Percentiles rank a stretch among this genome's conserved stretches.
Evolutionary conservation across 2,329 filamentous ascomycete species (phyloP).

Genomic region (Aspergillus tubingensis): DNA sequence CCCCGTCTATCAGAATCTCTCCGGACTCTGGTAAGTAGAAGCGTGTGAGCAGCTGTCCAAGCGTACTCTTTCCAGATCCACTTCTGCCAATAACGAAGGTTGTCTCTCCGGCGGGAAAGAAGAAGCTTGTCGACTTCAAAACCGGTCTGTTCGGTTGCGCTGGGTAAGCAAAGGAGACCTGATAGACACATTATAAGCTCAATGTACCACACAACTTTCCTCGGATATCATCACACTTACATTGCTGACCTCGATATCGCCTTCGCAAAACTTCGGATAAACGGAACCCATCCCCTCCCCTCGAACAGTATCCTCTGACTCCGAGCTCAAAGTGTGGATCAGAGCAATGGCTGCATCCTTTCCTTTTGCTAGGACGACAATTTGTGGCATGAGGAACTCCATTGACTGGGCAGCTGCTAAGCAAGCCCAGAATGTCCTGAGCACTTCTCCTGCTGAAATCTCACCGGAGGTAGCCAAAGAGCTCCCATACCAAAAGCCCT

Average conservation of each 20-base stretch:
- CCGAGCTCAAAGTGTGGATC: slow-evolving; percentile 46
- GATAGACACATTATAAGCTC: slow-evolving; percentile 15
- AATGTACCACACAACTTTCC: background rate
- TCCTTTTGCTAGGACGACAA: slow-evolving; percentile 76
- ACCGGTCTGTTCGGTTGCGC: slow-evolving; percentile 63
- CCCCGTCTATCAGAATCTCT: slow-evolving; percentile 67
- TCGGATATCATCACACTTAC: slow-evolving; percentile 45
- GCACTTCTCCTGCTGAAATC: slow-evolving; percentile 64
- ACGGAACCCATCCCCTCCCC: slow-evolving; percentile 32
- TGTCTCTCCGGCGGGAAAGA: slow-evolving; percentile 70
- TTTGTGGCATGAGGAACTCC: slow-evolving; percentile 72
- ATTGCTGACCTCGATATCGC: slow-evolving; percentile 69
- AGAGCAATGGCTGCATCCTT: slow-evolving; percentile 71
- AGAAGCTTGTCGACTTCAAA: slow-evolving; percentile 64
- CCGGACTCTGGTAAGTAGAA: slow-evolving; percentile 72
- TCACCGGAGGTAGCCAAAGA: slow-evolving; percentile 64
- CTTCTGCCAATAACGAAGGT: slow-evolving; percentile 83
- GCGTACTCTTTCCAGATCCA: slow-evolving; percentile 89
- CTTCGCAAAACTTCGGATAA: slow-evolving; percentile 53
- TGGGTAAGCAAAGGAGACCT: slow-evolving; percentile 85
- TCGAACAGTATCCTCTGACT: slow-evolving; percentile 17
- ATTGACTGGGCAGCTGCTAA: slow-evolving; percentile 75
- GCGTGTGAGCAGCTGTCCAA: slow-evolving; percentile 75
- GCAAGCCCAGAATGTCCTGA: slow-evolving; percentile 84
- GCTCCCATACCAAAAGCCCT: slow-evolving; percentile 87